These are phyloP conservation scores for Coemansia sp. DNA, from an alignment of 192 early-diverging fungal genomes.

Conservation along the genomic window DNA sequence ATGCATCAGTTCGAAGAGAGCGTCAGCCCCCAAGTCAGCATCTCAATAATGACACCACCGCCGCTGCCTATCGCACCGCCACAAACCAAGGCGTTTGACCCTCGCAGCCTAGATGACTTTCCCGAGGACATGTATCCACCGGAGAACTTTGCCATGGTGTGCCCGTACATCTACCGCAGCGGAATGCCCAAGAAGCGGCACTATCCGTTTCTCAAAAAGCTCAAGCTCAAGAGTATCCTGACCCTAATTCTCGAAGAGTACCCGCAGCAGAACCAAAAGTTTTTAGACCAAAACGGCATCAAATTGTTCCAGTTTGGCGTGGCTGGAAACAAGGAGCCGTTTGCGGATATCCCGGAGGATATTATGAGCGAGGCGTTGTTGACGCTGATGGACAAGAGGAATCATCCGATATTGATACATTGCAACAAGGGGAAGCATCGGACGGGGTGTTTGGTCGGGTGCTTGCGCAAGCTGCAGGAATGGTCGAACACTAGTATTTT, in stretches of 20 bases:
- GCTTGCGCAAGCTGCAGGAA: constrained; percentile 87
- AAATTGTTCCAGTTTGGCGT: constrained; percentile 85
- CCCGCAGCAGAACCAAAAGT: constrained; percentile 82
- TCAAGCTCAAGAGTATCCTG: constrained; percentile 86
- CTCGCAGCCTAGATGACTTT: constrained; percentile 7
- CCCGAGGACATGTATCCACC: constrained; percentile 76
- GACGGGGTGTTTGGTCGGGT: constrained; percentile 95
- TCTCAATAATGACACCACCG: constrained; percentile 29
- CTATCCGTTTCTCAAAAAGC: constrained; percentile 83
- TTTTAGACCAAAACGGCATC: constrained; percentile 75
- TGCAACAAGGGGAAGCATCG: constrained; percentile 99
- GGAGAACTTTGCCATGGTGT: constrained; percentile 95
- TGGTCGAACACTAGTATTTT: constrained; percentile 97
- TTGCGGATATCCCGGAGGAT: constrained; percentile 51
- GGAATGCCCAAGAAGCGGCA: constrained; percentile 92
- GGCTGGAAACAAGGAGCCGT: constrained; percentile 83
- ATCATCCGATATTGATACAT: constrained; percentile 88
- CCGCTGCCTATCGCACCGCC: background rate
- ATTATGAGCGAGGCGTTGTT: constrained; percentile 36
- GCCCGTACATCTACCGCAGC: constrained; percentile 88
- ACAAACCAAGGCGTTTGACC: background rate
- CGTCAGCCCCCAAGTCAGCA: constrained; percentile 24
- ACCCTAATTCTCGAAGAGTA: constrained; percentile 94
- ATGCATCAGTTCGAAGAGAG: background rate
- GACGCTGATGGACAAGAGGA: constrained; percentile 56